Evolutionary conservation across 75 land plant species (phyloP).

Genomic region (Pseudotsuga menziesii): DNA sequence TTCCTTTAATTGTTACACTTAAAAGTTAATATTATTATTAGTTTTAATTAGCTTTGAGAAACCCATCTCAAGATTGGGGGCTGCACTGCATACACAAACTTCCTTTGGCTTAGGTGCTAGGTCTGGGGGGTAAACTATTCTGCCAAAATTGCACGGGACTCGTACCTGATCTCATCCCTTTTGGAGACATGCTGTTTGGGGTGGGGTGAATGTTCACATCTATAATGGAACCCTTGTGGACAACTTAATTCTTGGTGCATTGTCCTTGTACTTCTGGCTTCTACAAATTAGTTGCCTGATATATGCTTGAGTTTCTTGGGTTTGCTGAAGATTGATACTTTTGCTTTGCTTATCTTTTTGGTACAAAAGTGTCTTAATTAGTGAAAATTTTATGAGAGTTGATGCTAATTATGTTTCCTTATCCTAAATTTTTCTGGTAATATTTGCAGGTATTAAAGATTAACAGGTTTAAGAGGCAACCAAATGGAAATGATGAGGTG

Average conservation of each 20-base stretch:
- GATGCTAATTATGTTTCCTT: neutral
- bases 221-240: too few species aligned
- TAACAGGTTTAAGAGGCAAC: slow-evolving; percentile 64
- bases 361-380: neutral
- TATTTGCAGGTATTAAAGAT: slow-evolving; percentile 55
- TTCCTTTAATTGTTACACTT: too few species aligned
- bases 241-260: neutral
- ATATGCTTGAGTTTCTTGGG: neutral
- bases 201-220: too few species aligned
- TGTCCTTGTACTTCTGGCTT: neutral
- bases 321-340: neutral
- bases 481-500: slow-evolving; percentile 84
- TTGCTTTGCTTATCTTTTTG: neutral
- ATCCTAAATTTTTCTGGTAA: neutral
- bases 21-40: too few species aligned
- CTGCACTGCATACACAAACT: too few species aligned
- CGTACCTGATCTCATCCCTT: too few species aligned
- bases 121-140: too few species aligned
- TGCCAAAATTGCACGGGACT: too few species aligned
- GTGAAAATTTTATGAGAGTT: neutral
- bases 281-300: neutral
- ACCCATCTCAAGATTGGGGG: too few species aligned
- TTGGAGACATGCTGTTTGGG: too few species aligned
- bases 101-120: too few species aligned
- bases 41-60: too few species aligned